phyloP scores from a whole-genome alignment of 2,329 filamentous ascomycete species.

The Zymoseptoria ardabiliae region DNA sequence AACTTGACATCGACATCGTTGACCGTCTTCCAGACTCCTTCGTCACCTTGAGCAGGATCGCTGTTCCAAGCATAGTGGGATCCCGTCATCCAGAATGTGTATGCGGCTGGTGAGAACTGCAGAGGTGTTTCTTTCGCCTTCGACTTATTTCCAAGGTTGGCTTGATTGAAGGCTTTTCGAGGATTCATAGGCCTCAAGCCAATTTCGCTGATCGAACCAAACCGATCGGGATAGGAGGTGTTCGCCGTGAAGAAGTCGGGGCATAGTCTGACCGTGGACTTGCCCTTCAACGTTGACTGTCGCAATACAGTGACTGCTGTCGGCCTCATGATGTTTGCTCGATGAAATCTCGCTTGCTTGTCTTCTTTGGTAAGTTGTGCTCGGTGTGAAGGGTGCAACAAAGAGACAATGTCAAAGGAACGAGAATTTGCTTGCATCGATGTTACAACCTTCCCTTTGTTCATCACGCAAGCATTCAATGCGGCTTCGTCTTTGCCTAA shows the following conservation, averaged over 20 bases:
- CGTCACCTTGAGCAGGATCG: not conserved
- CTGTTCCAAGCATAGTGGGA: not conserved
- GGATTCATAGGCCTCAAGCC: too few species aligned
- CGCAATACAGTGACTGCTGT: not conserved
- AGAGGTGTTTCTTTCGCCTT: not conserved
- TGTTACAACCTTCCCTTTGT: too few species aligned
- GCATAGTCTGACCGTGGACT: too few species aligned
- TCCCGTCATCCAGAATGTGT: not conserved
- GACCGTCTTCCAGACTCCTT: not conserved
- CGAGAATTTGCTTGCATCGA: too few species aligned
- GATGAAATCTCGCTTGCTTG: not conserved
- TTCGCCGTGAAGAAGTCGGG: not conserved
- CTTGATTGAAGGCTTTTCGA: not conserved
- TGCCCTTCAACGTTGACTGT: not conserved
- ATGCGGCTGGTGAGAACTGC: not conserved
- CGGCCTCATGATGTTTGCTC: not conserved
- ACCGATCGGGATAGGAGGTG: not conserved
- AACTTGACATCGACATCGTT: not conserved
- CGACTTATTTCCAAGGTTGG: not conserved
- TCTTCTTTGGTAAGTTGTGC: not conserved
- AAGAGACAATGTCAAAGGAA: not conserved
- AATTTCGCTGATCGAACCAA: too few species aligned
- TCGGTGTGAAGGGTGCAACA: not conserved
- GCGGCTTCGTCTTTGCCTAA: too few species aligned
- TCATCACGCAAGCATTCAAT: too few species aligned